Evolutionary conservation across 2,329 filamentous ascomycete species (phyloP), one percentile per base, ranked within the genome.

Genomic region (Rhinocladiella mackenziei): DNA sequence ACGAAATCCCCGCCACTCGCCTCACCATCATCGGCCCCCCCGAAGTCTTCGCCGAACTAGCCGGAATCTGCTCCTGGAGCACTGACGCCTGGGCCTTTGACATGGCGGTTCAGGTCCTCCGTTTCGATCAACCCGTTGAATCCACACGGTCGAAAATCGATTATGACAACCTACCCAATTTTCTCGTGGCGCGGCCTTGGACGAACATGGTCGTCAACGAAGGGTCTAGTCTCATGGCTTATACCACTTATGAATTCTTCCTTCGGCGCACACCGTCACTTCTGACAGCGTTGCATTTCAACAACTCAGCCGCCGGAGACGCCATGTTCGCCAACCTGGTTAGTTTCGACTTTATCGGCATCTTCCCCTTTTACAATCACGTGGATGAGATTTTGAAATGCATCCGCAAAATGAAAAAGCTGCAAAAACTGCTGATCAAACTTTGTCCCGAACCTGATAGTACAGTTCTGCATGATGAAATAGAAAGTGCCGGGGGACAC

Each of bases 241-340:
- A 86, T 64, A 75, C 75, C 34, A 80, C 77, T 3, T 84, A 86
- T 60, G 81, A 87, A 56, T 87, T 82, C 64, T 86, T 83, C 57
- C 69, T 81, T 25, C 78, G 79, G 32, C 69, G 73, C 1, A 75
- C 83, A 5, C 82, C 80, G 0, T 80, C 80, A 10, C 71, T 13
- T 55, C 62, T 34, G 62, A 68, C 23, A 65, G 46, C 50, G 15
- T 23, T 53, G 32, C 33, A 43, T 22, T 38, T 31, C 22, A 47
- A 43, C 40, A 17, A 30, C 25, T 47, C 50, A 8, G 26, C 29
- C 2, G 28, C 39, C 1, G 45, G 31, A 11, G 43, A 50, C 4
- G 5, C 69, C 20, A 5, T 82, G 14, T 62, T 84, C 35, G 69
- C 67, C 3, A 53, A 51, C 6, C 50, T 69, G 14, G 59, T 56